phyloP scores from a whole-genome alignment of 805 yeast genomes.

The Blastobotrys parvus region DNA sequence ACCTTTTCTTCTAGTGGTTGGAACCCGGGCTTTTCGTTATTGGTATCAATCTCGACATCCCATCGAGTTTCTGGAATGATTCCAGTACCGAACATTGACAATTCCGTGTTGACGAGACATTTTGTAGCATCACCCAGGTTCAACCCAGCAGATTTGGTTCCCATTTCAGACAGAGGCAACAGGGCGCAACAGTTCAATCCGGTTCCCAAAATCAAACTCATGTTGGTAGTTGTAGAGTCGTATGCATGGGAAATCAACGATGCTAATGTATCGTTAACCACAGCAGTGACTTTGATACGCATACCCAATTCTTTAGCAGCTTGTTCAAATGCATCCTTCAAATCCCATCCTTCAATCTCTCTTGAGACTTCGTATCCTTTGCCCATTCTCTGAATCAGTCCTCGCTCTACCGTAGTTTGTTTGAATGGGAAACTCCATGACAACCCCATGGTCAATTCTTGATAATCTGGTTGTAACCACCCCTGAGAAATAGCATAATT shows the following conservation, averaged over 20 bases:
- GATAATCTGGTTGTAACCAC: slow-evolving; percentile 4
- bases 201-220: slow-evolving; percentile 87
- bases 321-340: slow-evolving; percentile 58
- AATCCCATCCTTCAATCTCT: slow-evolving; percentile 60
- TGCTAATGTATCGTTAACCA: slow-evolving; percentile 88
- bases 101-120: slow-evolving; percentile 72
- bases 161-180: slow-evolving; percentile 60
- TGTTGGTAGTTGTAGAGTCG: slow-evolving; percentile 44
- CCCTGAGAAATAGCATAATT: slow-evolving; percentile 8
- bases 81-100: slow-evolving; percentile 87
- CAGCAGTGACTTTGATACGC: slow-evolving; percentile 57
- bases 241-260: slow-evolving; percentile 71
- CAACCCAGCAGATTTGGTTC: slow-evolving; percentile 42
- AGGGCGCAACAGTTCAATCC: slow-evolving; percentile 74
- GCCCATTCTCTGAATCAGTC: slow-evolving; percentile 26
- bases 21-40: slow-evolving; percentile 61
- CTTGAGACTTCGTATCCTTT: slow-evolving; percentile 82
- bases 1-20: slow-evolving; percentile 85
- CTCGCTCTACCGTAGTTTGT: slow-evolving; percentile 19
- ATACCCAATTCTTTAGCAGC: slow-evolving; percentile 47
- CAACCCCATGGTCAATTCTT: slow-evolving; percentile 20
- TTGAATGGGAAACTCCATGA: slow-evolving; percentile 30
- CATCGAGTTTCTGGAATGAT: slow-evolving; percentile 69
- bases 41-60: slow-evolving; percentile 58
- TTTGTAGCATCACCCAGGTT: slow-evolving; percentile 5